A percentile compares a stretch with the other conserved stretches of the same genome.
Conservation (phyloP, 495 filamentous ascomycete species). For the Hypoxylon rickii region DNA sequence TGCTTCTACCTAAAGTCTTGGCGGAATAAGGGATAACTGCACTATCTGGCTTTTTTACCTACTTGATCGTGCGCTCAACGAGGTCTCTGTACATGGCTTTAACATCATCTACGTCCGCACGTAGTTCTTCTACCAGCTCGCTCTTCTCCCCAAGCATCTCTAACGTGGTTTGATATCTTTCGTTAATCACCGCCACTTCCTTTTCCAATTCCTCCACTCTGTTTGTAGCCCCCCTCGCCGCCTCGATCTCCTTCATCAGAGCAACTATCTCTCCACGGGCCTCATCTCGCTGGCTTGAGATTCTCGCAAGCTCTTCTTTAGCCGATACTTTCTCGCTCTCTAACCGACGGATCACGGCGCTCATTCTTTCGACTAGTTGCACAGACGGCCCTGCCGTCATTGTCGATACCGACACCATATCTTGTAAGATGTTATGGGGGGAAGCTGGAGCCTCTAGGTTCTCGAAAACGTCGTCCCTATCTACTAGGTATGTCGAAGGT, state of each 20-base stretch:
- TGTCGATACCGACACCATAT: slow-evolving; percentile 88
- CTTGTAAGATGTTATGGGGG: slow-evolving; percentile 76
- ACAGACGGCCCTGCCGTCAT: slow-evolving; percentile 89
- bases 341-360: slow-evolving; percentile 83
- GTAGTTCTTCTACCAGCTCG: slow-evolving; percentile 88
- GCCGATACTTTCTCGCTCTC: slow-evolving; percentile 87
- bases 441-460: slow-evolving; percentile 61
- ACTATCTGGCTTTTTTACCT: slow-evolving; percentile 5
- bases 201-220: slow-evolving; percentile 67
- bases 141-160: slow-evolving; percentile 98
- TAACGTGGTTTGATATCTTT: slow-evolving; percentile 84
- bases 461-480: slow-evolving; percentile 72
- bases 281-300: slow-evolving; percentile 84
- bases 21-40: slow-evolving; percentile 11
- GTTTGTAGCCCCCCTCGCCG: slow-evolving; percentile 61
- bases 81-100: slow-evolving; percentile 95
- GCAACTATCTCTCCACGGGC: slow-evolving; percentile 86
- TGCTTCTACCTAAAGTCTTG: slow-evolving; percentile 7
- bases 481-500: slow-evolving; percentile 62
- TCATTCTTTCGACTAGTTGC: slow-evolving; percentile 96
- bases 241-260: slow-evolving; percentile 83
- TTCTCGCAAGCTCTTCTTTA: slow-evolving; percentile 80
- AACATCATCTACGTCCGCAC: slow-evolving; percentile 85
- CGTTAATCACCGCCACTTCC: slow-evolving; percentile 64
- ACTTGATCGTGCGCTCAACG: slow-evolving; percentile 76